Base-by-base conservation (phyloP, 208 protist genomes). In the Leishmania lainsoni region DNA sequence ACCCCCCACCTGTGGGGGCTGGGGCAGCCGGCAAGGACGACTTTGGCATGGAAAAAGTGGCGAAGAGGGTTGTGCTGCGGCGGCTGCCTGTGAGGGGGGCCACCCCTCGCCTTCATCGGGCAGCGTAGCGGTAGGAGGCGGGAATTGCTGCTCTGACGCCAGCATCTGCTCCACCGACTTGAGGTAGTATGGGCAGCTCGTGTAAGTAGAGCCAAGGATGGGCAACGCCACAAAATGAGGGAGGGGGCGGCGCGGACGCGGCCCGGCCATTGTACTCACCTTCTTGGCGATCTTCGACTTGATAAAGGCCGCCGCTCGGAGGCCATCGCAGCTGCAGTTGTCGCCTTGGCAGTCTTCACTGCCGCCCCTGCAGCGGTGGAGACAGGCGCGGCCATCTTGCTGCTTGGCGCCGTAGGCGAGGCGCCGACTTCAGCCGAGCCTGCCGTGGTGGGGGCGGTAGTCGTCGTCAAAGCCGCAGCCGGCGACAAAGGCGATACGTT, bases 131-230 rank as follows among this genome's bases (percentile, higher is more conserved):
- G 74, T 77, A n/a, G 81, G 83, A 2, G 85, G 84, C 3, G 85
- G 82, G 54, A 90, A 90, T 59, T 83, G 85, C 80, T 86, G 85
- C 59, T 85, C 81, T 49, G 76, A 70, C 59, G 79, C 52, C 73
- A 92, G 52, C 78, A 92, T 92, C 65, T 90, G 79, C 52, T 91
- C 85, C 8, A 89, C 83, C 10, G 89, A 89, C 63, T 80, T 84
- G 26, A 92, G 81, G 59, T 90, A 92, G 72, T 92, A 92, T 0
- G 89, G 87, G 75, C 87, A 92, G 73, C 72, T 59, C 16, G 77
- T 79, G 58, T 89, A 84, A 14, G 87, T 79, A 35, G 87, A 90
- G 79, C 89, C 89, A 17, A 92, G 81, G 63, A 92, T 89, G 26
- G 89, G 89, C 77, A 92, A 77, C 9, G 89, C 87, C 2, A 91